These are phyloP conservation scores for Cytospora leucostoma DNA, from an alignment of 2,329 filamentous ascomycete genomes.

Conservation along the genomic window DNA sequence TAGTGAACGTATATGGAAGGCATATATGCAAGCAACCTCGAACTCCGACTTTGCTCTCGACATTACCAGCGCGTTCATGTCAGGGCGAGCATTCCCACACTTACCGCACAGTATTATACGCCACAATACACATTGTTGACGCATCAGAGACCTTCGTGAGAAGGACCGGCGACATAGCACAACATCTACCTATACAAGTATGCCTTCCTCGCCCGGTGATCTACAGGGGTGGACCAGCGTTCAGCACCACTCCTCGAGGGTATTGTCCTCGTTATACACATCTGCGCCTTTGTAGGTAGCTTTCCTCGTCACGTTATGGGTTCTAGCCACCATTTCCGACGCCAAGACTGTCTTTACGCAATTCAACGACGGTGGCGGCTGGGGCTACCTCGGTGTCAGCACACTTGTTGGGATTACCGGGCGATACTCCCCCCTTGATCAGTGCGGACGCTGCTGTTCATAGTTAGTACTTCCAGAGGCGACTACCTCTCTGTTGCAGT, in stretches of 20 bases:
- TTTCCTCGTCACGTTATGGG: conserved; percentile 42
- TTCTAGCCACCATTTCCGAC: conserved; percentile 36
- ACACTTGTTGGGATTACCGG: conserved; percentile 43
- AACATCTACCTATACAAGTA: too few species aligned
- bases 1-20: too few species aligned
- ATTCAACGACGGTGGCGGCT: conserved; percentile 37
- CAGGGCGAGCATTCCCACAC: too few species aligned
- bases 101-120: too few species aligned
- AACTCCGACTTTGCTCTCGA: too few species aligned
- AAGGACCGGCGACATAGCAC: too few species aligned
- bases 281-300: conserved; percentile 46
- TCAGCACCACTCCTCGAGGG: conserved; percentile 44
- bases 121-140: too few species aligned
- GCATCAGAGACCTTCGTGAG: too few species aligned
- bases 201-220: too few species aligned
- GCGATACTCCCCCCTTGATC: conserved; percentile 39
- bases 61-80: too few species aligned
- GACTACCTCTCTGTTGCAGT: not conserved
- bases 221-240: too few species aligned
- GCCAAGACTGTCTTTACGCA: conserved; percentile 34
- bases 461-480: conserved; percentile 5
- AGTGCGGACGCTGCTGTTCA: conserved; percentile 37
- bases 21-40: not conserved
- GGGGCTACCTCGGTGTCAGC: conserved; percentile 37
- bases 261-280: conserved; percentile 45